phyloP scores from a whole-genome alignment of 1,139 yeast genomes.

The Schizosaccharomyces versatilis region DNA sequence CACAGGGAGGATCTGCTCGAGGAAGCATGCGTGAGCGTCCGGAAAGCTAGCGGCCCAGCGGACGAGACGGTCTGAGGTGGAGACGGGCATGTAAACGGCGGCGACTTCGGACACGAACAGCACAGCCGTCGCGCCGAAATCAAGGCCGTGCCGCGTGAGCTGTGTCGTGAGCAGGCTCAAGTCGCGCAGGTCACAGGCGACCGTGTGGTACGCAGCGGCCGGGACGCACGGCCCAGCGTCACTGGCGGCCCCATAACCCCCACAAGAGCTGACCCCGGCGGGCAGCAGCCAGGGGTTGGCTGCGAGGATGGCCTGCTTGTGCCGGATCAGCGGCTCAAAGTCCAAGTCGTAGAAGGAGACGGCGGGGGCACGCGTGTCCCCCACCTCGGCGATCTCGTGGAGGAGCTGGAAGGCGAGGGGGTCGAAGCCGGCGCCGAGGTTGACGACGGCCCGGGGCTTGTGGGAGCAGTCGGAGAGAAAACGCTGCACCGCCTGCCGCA shows the following conservation, averaged over 20 bases:
- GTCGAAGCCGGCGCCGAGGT: constrained; percentile 67
- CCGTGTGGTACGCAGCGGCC: constrained; percentile 26
- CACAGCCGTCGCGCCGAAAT: constrained; percentile 21
- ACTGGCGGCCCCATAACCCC: constrained; percentile 9
- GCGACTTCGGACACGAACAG: constrained; percentile 68
- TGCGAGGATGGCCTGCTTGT: constrained; percentile 25
- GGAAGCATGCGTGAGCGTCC: constrained; percentile 37
- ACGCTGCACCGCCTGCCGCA: constrained; percentile 32
- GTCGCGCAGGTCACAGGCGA: constrained; percentile 54
- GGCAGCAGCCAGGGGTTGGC: constrained; percentile 7
- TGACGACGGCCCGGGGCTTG: constrained; percentile 26
- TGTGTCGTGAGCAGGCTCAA: constrained; percentile 23
- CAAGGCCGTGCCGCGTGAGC: constrained; percentile 18
- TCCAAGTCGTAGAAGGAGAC: constrained; percentile 44
- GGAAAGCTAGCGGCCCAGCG: constrained; percentile 24
- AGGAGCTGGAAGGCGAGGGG: constrained; percentile 53
- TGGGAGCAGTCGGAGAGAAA: constrained; percentile 16
- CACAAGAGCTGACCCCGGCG: constrained; percentile 14
- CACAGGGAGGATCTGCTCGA: constrained; percentile 54
- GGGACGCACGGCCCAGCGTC: constrained; percentile 16
- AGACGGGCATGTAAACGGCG: constrained; percentile 53
- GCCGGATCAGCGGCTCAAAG: constrained; percentile 42
- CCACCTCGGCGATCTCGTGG: constrained; percentile 16
- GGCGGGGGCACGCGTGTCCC: background rate
- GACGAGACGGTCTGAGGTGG: constrained; percentile 42